phyloP scores from a whole-genome alignment of 768 basidiomycete genomes.

The Inosperma sp. region DNA sequence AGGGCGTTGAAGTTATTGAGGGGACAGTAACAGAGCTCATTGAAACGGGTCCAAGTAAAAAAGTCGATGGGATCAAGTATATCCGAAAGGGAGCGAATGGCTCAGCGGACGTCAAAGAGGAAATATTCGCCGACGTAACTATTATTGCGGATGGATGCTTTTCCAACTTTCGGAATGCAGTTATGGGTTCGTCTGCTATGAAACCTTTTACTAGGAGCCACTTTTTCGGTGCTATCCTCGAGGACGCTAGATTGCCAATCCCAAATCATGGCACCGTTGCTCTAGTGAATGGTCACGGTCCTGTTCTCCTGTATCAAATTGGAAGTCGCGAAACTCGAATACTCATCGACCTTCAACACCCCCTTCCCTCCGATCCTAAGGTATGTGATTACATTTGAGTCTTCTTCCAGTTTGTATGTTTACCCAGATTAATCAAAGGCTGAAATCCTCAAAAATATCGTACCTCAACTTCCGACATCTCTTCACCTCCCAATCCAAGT shows the following conservation, averaged over 20 bases:
- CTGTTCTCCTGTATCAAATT: constrained; percentile 92
- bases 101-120: constrained; percentile 35
- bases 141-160: constrained; percentile 93
- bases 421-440: constrained; percentile 41
- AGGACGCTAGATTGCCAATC: constrained; percentile 70
- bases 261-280: constrained; percentile 80
- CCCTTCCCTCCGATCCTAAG: constrained; percentile 79
- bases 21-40: constrained; percentile 78
- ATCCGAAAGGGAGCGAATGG: constrained; percentile 36
- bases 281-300: constrained; percentile 75
- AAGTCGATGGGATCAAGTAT: constrained; percentile 65
- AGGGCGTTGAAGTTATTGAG: constrained; percentile 76
- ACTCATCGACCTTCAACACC: constrained; percentile 83
- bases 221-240: constrained; percentile 82
- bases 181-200: constrained; percentile 49
- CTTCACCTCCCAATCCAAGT: constrained; percentile 60
- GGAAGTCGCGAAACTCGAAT: constrained; percentile 86
- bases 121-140: constrained; percentile 69
- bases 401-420: constrained; percentile 2
- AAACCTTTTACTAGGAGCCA: constrained; percentile 63
- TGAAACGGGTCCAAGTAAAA: constrained; percentile 44
- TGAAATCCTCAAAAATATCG: constrained; percentile 66
- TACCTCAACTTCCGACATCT: constrained; percentile 75
- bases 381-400: constrained; percentile 33
- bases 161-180: constrained; percentile 77